Percentiles rank a stretch among this genome's conserved stretches.
Evolutionary conservation across 2,329 filamentous ascomycete species (phyloP).

Genomic region (Aureobasidium vineae): DNA sequence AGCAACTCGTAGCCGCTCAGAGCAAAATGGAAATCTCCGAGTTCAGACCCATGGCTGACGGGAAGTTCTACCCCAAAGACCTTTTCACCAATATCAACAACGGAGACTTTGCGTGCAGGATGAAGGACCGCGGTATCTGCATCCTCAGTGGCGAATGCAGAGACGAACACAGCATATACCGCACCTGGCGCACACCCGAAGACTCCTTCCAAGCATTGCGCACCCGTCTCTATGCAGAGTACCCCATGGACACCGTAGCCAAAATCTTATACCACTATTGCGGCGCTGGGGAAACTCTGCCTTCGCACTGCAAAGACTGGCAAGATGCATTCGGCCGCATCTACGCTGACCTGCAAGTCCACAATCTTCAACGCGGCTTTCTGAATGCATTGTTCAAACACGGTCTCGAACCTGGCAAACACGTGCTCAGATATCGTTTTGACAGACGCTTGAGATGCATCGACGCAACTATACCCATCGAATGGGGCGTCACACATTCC

Average conservation of each 20-base stretch:
- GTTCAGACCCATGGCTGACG: conserved; percentile 55
- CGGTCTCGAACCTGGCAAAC: conserved; percentile 43
- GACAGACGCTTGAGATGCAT: conserved; percentile 53
- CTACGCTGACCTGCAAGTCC: conserved; percentile 58
- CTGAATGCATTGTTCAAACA: conserved; percentile 45
- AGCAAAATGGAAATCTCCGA: conserved; percentile 49
- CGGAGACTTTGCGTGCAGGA: conserved; percentile 48
- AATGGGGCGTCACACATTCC: conserved; percentile 56
- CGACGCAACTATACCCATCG: conserved; percentile 43
- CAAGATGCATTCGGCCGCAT: conserved; percentile 53
- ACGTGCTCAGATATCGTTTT: conserved; percentile 54
- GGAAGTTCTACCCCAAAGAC: conserved; percentile 46
- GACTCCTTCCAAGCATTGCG: conserved; percentile 46
- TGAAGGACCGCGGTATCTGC: conserved; percentile 48
- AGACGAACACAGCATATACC: conserved; percentile 55
- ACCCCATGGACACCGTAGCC: conserved; percentile 47
- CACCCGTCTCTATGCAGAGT: conserved; percentile 53
- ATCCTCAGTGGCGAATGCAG: conserved; percentile 57
- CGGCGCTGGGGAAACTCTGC: conserved; percentile 35
- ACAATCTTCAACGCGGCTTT: conserved; percentile 55
- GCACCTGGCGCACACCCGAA: conserved; percentile 50
- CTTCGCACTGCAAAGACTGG: conserved; percentile 47
- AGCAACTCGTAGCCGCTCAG: conserved; percentile 46
- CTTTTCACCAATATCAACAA: conserved; percentile 50
- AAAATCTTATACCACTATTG: conserved; percentile 41